Percentiles rank a stretch among this genome's conserved stretches.
These are phyloP conservation scores for Ceratobasidium theobromae DNA, from an alignment of 1,284 basidiomycete species.

Conservation along the genomic window DNA sequence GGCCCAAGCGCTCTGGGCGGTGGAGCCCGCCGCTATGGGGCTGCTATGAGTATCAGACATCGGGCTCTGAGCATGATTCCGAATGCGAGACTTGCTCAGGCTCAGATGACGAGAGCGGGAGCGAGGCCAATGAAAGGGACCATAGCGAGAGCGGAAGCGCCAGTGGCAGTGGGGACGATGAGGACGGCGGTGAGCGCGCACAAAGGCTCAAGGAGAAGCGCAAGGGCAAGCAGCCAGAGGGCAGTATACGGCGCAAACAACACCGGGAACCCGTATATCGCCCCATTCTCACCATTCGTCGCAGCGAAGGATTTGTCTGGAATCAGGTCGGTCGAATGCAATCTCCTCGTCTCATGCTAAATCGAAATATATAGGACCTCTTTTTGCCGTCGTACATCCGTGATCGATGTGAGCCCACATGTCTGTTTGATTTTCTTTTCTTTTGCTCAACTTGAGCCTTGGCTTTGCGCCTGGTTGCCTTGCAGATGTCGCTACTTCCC, in stretches of 20 bases:
- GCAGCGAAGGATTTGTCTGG: conserved; percentile 85
- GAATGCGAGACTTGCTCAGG: conserved; percentile 17
- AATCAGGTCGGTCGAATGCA: conserved; percentile 69
- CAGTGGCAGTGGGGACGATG: conserved; percentile 40
- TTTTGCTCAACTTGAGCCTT: conserved; percentile 35
- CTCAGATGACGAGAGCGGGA: conserved; percentile 43
- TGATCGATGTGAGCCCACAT: conserved; percentile 68
- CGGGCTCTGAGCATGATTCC: conserved; percentile 22
- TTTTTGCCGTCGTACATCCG: conserved; percentile 84
- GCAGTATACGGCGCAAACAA: conserved; percentile 35
- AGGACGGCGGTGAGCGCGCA: conserved; percentile 42
- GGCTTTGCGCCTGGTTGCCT: conserved; percentile 34
- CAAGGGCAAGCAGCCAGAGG: conserved; percentile 58
- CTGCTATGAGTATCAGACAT: conserved; percentile 26
- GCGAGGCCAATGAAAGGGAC: conserved; percentile 34
- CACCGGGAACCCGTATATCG: conserved; percentile 47
- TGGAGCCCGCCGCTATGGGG: conserved; percentile 28
- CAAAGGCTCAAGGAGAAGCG: conserved; percentile 48
- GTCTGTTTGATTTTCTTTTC: conserved; percentile 37
- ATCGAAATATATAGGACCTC: too few species aligned
- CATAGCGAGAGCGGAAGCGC: conserved; percentile 24
- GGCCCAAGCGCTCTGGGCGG: conserved; percentile 17
- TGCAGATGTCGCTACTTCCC: conserved; percentile 76
- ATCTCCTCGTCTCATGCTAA: too few species aligned
- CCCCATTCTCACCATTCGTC: conserved; percentile 78